Base-by-base conservation (phyloP, 225 moss, liverwort and hornwort genomes). In the Physcomitrellopsis africana region DNA sequence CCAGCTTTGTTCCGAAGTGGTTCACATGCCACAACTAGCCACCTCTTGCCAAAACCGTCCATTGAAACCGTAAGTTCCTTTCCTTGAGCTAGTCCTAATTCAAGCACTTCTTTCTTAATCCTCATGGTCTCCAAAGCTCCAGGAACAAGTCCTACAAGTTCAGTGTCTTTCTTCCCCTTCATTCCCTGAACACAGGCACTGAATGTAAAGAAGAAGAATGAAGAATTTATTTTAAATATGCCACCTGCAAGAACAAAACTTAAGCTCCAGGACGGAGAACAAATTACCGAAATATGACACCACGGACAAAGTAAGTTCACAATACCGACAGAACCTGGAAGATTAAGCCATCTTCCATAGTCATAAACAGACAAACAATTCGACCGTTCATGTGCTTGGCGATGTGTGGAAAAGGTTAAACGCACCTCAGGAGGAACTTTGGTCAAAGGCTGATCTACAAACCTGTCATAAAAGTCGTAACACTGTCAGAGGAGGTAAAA, bases 11-110 rank as follows among this genome's bases (percentile, higher is more conserved):
- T 79, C 43, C 76, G 73, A 15, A 82, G 73, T 70, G 87, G 84
- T 73, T 87, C 87, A 72, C 87, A 87, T 37, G 77, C 77, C 65
- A 87, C 79, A 1, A 87, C 84, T 45, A 87, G 84, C 81, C 81
- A 87, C 53, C 80, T 87, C 78, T 65, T 81, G 71, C 81, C 82
- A 46, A 73, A 76, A 47, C 76, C 82, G 52, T 81, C 84, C 78
- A 79, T 80, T 37, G 67, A 64, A 29, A 87, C 72, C 26, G 79
- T 77, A 9, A 87, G 79, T 63, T 87, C 84, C 44, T 79, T 80
- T 24, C 81, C 81, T 65, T 80, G 76, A 57, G 87, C 84, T 53
- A 75, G 2, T 55, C 87, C 84, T 43, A 66, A 67, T 58, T 81
- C 76, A 60, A 87, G 23, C 20, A 84, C 87, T 68, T 87, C 87